A percentile compares a stretch with the other conserved stretches of the same genome.
phyloP scores from a whole-genome alignment of 768 basidiomycete genomes.

The Auricularia cornea region DNA sequence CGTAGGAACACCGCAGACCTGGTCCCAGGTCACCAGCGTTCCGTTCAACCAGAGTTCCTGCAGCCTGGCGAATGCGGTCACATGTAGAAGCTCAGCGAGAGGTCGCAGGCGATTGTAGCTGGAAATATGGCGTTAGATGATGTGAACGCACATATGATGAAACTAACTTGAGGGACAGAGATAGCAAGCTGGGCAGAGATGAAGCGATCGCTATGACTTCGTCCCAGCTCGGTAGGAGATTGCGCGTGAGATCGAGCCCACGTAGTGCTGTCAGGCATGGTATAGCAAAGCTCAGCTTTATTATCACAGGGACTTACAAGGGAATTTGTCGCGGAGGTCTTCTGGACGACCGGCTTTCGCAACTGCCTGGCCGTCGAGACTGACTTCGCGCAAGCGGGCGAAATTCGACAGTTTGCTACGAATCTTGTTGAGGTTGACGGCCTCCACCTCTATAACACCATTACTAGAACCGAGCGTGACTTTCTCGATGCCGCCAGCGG shows the following conservation, averaged over 20 bases:
- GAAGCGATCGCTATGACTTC: constrained; percentile 51
- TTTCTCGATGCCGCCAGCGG: constrained; percentile 41
- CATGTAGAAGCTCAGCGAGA: constrained; percentile 12
- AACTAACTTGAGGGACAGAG: constrained; percentile 72
- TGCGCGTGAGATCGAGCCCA: constrained; percentile 75
- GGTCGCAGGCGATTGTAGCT: constrained; percentile 63
- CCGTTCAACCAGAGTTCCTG: constrained; percentile 65
- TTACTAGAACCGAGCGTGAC: constrained; percentile 74
- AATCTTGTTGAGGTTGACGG: constrained; percentile 73
- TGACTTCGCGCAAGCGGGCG: constrained; percentile 63
- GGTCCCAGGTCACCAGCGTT: constrained; percentile 64
- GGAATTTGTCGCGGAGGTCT: constrained; percentile 48
- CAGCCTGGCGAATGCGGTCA: constrained; percentile 38
- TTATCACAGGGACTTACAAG: constrained; percentile 43
- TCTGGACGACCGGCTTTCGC: constrained; percentile 39
- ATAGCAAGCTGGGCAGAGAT: constrained; percentile 54
- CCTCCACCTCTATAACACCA: constrained; percentile 79
- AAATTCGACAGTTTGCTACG: constrained; percentile 60
- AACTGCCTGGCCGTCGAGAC: constrained; percentile 64
- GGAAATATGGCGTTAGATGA: constrained; percentile 10
- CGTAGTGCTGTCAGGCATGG: constrained; percentile 45
- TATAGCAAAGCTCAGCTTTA: constrained; percentile 10
- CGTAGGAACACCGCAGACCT: constrained; percentile 32
- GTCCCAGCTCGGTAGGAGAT: constrained; percentile 65
- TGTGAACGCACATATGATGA: constrained; percentile 7